Percentiles rank a stretch among this genome's conserved stretches.
These are phyloP conservation scores for Hymenoscyphus scutula DNA, from an alignment of 2,329 filamentous ascomycete genomes.

Conservation along the genomic window DNA sequence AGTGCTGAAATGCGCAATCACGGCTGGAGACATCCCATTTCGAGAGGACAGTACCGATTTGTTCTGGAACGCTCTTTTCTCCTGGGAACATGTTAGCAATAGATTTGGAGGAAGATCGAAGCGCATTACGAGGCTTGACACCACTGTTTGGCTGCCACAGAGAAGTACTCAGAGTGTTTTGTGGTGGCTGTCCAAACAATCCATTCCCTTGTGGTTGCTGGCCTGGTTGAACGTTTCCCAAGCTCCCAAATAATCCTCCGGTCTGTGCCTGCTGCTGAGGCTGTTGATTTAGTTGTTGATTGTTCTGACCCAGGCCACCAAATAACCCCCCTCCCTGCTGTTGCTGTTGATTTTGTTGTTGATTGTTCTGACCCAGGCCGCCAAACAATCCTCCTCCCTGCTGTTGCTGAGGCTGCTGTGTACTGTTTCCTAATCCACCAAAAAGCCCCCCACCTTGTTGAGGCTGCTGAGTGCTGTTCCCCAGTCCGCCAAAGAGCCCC, in stretches of 20 bases:
- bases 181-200: slow-evolving; percentile 5
- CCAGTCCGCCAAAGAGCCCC: slow-evolving; percentile 21
- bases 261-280: slow-evolving; percentile 32
- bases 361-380: slow-evolving; percentile 24
- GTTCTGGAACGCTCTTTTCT: slow-evolving; percentile 72
- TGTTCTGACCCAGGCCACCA: slow-evolving; percentile 27
- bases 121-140: slow-evolving; percentile 31
- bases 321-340: slow-evolving; percentile 26
- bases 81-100: slow-evolving; percentile 39
- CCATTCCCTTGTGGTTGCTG: slow-evolving; percentile 29
- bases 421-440: slow-evolving; percentile 16
- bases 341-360: slow-evolving; percentile 26
- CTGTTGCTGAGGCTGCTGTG: slow-evolving; percentile 29
- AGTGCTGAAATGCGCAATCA: slow-evolving; percentile 74
- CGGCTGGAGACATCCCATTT: slow-evolving; percentile 72
- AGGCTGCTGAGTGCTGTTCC: slow-evolving; percentile 23
- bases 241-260: slow-evolving; percentile 22
- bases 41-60: slow-evolving; percentile 65
- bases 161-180: slow-evolving; percentile 25
- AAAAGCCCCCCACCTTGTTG: slow-evolving; percentile 23
- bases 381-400: slow-evolving; percentile 34
- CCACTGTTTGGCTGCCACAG: slow-evolving; percentile 34
- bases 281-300: slow-evolving; percentile 26
- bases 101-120: background rate
- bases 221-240: slow-evolving; percentile 28